Percentiles rank a stretch among this genome's conserved stretches.
These are phyloP conservation scores for Trametes cinnabarina DNA, from an alignment of 768 basidiomycete genomes.

Conservation along the genomic window DNA sequence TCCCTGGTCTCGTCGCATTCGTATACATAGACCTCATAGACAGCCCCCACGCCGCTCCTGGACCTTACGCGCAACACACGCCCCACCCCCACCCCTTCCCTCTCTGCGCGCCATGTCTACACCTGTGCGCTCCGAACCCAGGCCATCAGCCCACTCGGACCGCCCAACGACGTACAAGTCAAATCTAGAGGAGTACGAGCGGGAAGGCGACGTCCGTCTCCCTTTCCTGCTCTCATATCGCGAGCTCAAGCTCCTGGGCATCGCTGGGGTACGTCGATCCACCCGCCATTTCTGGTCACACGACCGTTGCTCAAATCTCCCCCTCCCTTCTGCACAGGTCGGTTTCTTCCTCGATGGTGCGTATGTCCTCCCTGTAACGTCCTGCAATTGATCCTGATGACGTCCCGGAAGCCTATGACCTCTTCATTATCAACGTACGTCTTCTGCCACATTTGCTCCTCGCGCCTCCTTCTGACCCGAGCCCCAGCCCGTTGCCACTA, in stretches of 20 bases:
- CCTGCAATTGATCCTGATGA: neutral
- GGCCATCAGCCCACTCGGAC: neutral
- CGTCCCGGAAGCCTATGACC: conserved; percentile 52
- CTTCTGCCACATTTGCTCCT: neutral
- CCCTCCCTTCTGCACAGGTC: conserved; percentile 38
- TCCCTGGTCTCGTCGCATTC: neutral
- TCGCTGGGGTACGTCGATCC: conserved; percentile 51
- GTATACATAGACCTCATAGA: neutral
- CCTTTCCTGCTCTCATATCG: conserved; percentile 41
- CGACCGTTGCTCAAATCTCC: conserved; percentile 7
- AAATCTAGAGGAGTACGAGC: conserved; percentile 35
- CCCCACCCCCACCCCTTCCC: neutral
- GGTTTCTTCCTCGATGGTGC: conserved; percentile 72
- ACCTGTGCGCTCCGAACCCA: neutral
- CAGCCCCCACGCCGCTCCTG: neutral
- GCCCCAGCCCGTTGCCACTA: conserved; percentile 58
- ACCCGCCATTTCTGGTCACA: conserved; percentile 1
- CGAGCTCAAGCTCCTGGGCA: conserved; percentile 60
- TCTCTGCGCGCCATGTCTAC: conserved; percentile 1
- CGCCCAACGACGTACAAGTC: conserved; percentile 15
- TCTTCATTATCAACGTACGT: conserved; percentile 68
- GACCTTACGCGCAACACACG: neutral
- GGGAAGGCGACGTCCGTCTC: conserved; percentile 31
- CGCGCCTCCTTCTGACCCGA: neutral
- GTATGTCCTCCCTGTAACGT: conserved; percentile 12